phyloP scores from a whole-genome alignment of 257 asterid species.

The Cynanchum wilfordii region DNA sequence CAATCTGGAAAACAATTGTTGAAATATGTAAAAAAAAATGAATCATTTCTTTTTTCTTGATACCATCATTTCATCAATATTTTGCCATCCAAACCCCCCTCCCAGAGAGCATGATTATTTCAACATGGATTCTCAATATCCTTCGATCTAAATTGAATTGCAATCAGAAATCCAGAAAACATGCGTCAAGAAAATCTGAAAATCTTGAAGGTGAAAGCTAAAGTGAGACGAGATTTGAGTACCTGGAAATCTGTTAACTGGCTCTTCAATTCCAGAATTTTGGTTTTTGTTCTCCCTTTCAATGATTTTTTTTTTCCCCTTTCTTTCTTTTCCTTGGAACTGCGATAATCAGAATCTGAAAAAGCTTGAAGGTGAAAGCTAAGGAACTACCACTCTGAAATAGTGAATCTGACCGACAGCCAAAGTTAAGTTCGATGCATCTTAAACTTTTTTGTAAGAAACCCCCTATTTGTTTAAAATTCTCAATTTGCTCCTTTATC shows the following conservation, averaged over 20 bases:
- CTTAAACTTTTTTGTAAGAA: no score
- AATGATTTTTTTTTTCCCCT: background rate
- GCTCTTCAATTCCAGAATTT: background rate
- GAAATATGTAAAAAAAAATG: no score
- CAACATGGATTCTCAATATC: background rate
- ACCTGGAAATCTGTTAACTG: background rate
- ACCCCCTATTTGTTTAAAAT: no score
- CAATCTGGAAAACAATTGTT: background rate
- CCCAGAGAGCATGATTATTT: background rate
- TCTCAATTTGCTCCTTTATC: no score
- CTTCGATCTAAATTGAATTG: constrained; percentile 10
- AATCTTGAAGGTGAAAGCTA: no score
- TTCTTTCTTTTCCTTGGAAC: no score
- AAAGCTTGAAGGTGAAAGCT: background rate
- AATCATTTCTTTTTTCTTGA: background rate
- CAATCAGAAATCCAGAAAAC: background rate
- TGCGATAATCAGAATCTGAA: background rate
- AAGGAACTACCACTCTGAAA: background rate
- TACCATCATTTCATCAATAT: background rate
- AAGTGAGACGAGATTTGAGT: constrained; percentile 3
- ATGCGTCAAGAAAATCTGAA: background rate
- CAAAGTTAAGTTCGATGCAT: background rate
- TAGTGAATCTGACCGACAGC: background rate
- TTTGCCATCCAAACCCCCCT: background rate
- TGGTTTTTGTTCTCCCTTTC: background rate